Percentiles rank a stretch among this genome's conserved stretches.
Evolutionary conservation across 164 flowering plant genomes (phyloP).

Genomic region (Umbilicus rupestris): DNA sequence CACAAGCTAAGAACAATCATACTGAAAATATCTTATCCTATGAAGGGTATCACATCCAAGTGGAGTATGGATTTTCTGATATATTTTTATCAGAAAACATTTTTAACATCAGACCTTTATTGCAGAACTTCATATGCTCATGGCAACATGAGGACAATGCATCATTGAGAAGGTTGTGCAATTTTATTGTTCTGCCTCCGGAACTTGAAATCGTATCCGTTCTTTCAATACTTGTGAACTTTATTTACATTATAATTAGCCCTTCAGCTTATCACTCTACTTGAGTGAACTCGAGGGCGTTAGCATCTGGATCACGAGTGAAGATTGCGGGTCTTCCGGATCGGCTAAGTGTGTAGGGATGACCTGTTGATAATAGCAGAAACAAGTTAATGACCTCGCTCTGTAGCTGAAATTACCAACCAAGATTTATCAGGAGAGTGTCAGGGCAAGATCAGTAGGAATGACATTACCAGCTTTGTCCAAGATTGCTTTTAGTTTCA

Average conservation of each 20-base stretch:
- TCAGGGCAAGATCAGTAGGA: not conserved
- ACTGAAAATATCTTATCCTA: too few relatives aligned
- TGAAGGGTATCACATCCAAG: too few relatives aligned
- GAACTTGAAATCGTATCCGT: too few relatives aligned
- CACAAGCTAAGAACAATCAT: too few relatives aligned
- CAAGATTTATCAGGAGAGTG: not conserved
- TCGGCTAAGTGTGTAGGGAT: slow-evolving; percentile 74
- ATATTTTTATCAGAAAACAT: too few relatives aligned
- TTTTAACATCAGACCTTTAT: too few relatives aligned
- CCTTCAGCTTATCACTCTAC: slow-evolving; percentile 20
- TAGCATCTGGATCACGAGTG: slow-evolving; percentile 87
- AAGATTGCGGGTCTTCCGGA: slow-evolving; percentile 97
- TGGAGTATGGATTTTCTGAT: too few relatives aligned
- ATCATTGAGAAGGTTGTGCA: too few relatives aligned
- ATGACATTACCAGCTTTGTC: slow-evolving; percentile 61
- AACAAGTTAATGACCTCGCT: not conserved
- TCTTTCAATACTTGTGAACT: not conserved
- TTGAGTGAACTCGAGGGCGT: slow-evolving; percentile 88
- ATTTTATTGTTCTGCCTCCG: too few relatives aligned
- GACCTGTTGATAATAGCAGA: slow-evolving; percentile 35
- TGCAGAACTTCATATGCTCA: too few relatives aligned
- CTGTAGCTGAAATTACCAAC: not conserved
- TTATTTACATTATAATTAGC: not conserved
- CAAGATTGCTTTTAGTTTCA: slow-evolving; percentile 65
- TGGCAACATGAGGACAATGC: too few relatives aligned